A percentile compares a stretch with the other conserved stretches of the same genome.
These are phyloP conservation scores for Cystobasidium onofrii DNA, from an alignment of 768 basidiomycete genomes.

Conservation along the genomic window DNA sequence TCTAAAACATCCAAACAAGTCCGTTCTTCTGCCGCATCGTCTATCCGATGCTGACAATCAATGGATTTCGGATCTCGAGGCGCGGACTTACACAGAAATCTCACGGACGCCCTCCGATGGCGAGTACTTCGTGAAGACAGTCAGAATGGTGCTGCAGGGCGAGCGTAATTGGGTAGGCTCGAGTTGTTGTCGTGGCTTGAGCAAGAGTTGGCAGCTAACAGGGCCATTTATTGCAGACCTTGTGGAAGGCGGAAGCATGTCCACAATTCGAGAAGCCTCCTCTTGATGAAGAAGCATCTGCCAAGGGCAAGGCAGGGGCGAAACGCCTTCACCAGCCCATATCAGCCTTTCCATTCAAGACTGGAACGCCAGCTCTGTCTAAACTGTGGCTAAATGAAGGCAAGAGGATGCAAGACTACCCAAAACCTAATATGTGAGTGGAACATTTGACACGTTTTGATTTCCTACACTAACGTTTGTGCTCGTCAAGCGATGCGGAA, in stretches of 20 bases:
- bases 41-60: slow-evolving; percentile 50
- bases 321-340: slow-evolving; percentile 47
- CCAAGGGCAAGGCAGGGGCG: slow-evolving; percentile 56
- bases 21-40: slow-evolving; percentile 17
- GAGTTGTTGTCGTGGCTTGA: background rate
- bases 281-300: slow-evolving; percentile 52
- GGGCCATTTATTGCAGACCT: slow-evolving; percentile 46
- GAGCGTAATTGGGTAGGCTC: slow-evolving; percentile 76
- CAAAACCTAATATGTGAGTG: slow-evolving; percentile 60
- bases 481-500: background rate
- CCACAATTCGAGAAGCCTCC: slow-evolving; percentile 68
- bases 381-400: slow-evolving; percentile 81
- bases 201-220: background rate
- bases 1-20: slow-evolving; percentile 33
- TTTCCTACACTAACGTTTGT: background rate
- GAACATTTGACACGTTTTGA: background rate
- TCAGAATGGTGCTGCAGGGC: slow-evolving; percentile 61
- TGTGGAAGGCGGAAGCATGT: slow-evolving; percentile 79
- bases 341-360: slow-evolving; percentile 57
- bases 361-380: slow-evolving; percentile 63
- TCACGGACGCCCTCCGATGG: slow-evolving; percentile 65
- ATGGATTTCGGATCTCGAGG: slow-evolving; percentile 64
- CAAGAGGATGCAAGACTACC: slow-evolving; percentile 56
- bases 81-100: slow-evolving; percentile 51
- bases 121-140: slow-evolving; percentile 65